phyloP scores from a whole-genome alignment of 2,329 filamentous ascomycete genomes.

The Dothistroma septosporum region DNA sequence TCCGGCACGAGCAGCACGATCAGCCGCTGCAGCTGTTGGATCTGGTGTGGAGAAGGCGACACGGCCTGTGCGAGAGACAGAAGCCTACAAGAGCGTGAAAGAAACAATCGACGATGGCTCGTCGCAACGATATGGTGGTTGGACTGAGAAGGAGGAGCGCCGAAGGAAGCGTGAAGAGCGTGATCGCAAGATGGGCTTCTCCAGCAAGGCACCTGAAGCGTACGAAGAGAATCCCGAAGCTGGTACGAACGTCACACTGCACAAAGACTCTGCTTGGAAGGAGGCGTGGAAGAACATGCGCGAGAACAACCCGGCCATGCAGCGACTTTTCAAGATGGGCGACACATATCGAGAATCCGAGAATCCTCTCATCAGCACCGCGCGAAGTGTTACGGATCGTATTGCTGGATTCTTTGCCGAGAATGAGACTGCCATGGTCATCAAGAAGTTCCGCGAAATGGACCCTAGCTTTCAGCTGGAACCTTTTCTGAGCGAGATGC shows the following conservation, averaged over 20 bases:
- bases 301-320: conserved; percentile 82
- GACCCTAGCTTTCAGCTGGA: conserved; percentile 93
- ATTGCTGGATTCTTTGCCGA: conserved; percentile 96
- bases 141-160: conserved; percentile 94
- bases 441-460: conserved; percentile 96
- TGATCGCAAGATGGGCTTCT: conserved; percentile 50
- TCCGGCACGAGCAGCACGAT: conserved; percentile 85
- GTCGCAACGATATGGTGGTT: conserved; percentile 92
- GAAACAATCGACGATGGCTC: conserved; percentile 95
- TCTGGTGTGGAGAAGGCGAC: conserved; percentile 91
- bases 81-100: conserved; percentile 89
- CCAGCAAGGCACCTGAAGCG: conserved; percentile 51
- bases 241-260: conserved; percentile 87
- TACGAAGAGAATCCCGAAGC: conserved; percentile 86
- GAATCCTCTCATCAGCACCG: conserved; percentile 89
- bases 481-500: conserved; percentile 88
- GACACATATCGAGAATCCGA: conserved; percentile 92
- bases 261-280: conserved; percentile 97
- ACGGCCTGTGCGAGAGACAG: conserved; percentile 85
- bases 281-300: conserved; percentile 97
- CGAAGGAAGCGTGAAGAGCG: conserved; percentile 70
- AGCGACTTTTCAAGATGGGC: conserved; percentile 81
- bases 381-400: conserved; percentile 87
- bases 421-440: conserved; percentile 95
- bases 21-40: conserved; percentile 79